A percentile compares a stretch with the other conserved stretches of the same genome.
phyloP scores from a whole-genome alignment of 129 eudicot genomes.

The Arctium lappa region DNA sequence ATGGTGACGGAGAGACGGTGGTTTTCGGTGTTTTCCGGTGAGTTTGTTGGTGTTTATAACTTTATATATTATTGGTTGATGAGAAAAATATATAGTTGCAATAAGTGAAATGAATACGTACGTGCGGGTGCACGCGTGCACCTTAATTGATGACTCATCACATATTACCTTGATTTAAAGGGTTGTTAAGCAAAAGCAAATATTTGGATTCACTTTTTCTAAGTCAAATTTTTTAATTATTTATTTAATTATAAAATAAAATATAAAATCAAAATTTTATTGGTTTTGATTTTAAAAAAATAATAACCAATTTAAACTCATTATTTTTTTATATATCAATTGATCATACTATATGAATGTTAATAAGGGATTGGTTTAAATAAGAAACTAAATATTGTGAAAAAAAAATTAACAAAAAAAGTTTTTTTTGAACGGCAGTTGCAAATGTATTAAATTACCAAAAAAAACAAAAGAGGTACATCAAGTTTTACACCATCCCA shows the following conservation, averaged over 20 bases:
- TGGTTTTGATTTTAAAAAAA: not conserved
- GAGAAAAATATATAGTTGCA: constrained; percentile 3
- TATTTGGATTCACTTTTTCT: not conserved
- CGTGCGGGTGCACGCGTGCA: constrained; percentile 51
- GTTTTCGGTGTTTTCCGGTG: not conserved
- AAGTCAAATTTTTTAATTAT: not conserved
- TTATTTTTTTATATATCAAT: too few species aligned
- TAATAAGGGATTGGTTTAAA: too few species aligned
- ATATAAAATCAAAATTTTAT: too few species aligned
- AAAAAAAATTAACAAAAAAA: too few species aligned
- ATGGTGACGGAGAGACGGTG: constrained; percentile 15
- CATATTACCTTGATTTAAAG: constrained; percentile 29
- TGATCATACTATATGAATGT: too few species aligned
- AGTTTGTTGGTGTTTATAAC: constrained; percentile 5
- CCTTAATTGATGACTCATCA: constrained; percentile 19
- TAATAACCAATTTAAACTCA: not conserved
- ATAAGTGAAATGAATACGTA: constrained; percentile 31
- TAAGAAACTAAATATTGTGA: too few species aligned
- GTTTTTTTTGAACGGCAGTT: too few species aligned
- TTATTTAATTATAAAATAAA: not conserved
- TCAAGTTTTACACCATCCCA: too few species aligned
- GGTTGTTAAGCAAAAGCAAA: constrained; percentile 22
- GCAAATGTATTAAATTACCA: too few species aligned
- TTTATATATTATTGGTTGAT: constrained; percentile 12
- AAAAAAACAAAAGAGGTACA: too few species aligned